Evolutionary conservation across 306 rosid species (phyloP).

Genomic region (Dryas alaskensis): DNA sequence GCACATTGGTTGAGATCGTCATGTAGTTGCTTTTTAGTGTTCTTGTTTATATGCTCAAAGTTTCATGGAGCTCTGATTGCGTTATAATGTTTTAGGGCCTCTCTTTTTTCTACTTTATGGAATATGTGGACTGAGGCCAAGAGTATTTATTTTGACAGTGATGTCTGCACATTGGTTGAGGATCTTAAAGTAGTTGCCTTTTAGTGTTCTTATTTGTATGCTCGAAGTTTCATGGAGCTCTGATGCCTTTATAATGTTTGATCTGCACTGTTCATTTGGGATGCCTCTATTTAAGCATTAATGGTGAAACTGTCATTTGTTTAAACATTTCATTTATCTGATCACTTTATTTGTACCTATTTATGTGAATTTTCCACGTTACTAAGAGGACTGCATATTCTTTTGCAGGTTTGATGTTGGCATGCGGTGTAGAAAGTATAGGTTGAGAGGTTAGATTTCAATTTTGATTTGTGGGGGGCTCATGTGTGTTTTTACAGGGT

Average conservation of each 20-base stretch:
- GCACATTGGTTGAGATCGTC: neutral
- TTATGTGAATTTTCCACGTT: neutral
- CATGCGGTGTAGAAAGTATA: constrained; percentile 22
- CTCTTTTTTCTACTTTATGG: neutral
- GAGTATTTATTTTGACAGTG: neutral
- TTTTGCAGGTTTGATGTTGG: constrained; percentile 45
- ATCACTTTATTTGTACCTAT: neutral
- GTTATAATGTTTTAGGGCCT: neutral
- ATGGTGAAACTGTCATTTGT: neutral
- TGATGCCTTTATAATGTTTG: neutral
- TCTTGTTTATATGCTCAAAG: too few relatives aligned
- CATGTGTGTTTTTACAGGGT: constrained; percentile 6
- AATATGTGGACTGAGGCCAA: too few relatives aligned
- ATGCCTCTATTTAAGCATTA: neutral
- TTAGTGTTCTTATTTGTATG: too few relatives aligned
- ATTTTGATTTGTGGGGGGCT: constrained; percentile 29
- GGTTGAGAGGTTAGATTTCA: constrained; percentile 16
- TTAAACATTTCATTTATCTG: neutral
- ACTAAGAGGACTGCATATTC: constrained; percentile 19
- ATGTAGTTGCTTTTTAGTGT: too few relatives aligned
- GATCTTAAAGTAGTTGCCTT: neutral
- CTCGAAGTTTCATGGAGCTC: neutral
- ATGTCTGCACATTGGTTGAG: neutral
- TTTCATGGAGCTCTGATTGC: neutral
- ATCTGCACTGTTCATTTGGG: neutral